Percentiles rank a stretch among this genome's conserved stretches.
Evolutionary conservation across 2,329 filamentous ascomycete species (phyloP).

Genomic region (Fusarium pseudocircinatum): DNA sequence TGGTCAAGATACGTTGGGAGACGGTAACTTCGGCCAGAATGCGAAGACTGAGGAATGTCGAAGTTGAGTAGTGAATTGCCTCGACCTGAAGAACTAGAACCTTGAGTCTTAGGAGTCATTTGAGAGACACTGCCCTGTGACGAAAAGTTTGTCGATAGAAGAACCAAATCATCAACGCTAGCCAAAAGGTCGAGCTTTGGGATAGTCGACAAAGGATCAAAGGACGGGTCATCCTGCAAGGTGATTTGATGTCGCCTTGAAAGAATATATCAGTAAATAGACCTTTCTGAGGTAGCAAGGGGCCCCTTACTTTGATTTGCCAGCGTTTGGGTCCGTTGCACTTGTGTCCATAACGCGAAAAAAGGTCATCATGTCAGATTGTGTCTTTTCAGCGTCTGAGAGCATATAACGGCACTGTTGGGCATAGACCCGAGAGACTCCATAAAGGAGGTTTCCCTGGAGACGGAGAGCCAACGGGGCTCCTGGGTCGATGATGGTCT

Average conservation of each 20-base stretch:
- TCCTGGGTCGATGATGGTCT: constrained; percentile 82
- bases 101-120: constrained; percentile 54
- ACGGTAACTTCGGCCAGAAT: constrained; percentile 46
- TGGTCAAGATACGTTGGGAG: constrained; percentile 49
- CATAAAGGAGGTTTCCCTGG: constrained; percentile 88
- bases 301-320: constrained; percentile 72
- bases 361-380: constrained; percentile 76
- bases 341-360: constrained; percentile 63
- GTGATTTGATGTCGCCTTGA: constrained; percentile 78
- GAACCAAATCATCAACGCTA: constrained; percentile 46
- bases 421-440: constrained; percentile 83
- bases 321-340: constrained; percentile 75
- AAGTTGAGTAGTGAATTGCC: constrained; percentile 44
- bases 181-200: constrained; percentile 51
- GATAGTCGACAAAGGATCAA: constrained; percentile 55
- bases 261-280: not conserved
- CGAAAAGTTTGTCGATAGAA: constrained; percentile 51
- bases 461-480: constrained; percentile 90
- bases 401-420: constrained; percentile 91
- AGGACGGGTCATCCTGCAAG: constrained; percentile 83
- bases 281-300: constrained; percentile 40
- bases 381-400: constrained; percentile 78
- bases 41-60: constrained; percentile 49
- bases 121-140: constrained; percentile 54
- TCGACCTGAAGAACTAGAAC: constrained; percentile 44